Evolutionary conservation across 371 early-diverging fungal genomes (phyloP).

Genomic region (Syncephalis plumigaleata): DNA sequence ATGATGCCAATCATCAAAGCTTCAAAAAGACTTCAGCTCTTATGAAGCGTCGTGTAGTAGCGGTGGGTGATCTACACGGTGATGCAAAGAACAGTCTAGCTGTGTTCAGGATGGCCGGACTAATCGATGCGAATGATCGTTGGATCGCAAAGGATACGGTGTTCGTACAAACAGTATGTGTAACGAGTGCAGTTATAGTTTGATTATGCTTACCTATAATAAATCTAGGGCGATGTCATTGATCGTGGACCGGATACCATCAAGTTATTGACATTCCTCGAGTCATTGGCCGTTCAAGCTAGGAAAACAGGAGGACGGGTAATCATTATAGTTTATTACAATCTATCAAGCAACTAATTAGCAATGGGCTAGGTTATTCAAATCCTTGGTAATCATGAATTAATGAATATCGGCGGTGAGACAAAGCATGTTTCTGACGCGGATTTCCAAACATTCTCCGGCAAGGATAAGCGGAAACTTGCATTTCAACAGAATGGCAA

Average conservation of each 20-base stretch:
- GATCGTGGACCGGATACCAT: constrained; percentile 61
- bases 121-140: constrained; percentile 30
- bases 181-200: not conserved
- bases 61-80: constrained; percentile 68
- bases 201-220: not conserved
- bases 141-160: constrained; percentile 39
- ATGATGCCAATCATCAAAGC: too few relatives aligned
- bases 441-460: constrained; percentile 42
- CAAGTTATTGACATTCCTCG: constrained; percentile 33
- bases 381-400: constrained; percentile 45
- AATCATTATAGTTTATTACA: too few relatives aligned
- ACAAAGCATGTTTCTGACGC: constrained; percentile 46
- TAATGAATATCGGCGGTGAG: constrained; percentile 56
- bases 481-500: constrained; percentile 43
- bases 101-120: constrained; percentile 37
- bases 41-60: constrained; percentile 30
- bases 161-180: constrained; percentile 28
- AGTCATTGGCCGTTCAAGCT: constrained; percentile 37
- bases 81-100: constrained; percentile 31
- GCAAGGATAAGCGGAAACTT: constrained; percentile 17
- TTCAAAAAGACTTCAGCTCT: too few relatives aligned
- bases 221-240: constrained; percentile 43
- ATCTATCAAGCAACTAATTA: too few relatives aligned
- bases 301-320: not conserved
- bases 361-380: constrained; percentile 18